A percentile compares a stretch with the other conserved stretches of the same genome.
Conservation (phyloP, 169 alveolate species). For the Babesia bigemina region DNA sequence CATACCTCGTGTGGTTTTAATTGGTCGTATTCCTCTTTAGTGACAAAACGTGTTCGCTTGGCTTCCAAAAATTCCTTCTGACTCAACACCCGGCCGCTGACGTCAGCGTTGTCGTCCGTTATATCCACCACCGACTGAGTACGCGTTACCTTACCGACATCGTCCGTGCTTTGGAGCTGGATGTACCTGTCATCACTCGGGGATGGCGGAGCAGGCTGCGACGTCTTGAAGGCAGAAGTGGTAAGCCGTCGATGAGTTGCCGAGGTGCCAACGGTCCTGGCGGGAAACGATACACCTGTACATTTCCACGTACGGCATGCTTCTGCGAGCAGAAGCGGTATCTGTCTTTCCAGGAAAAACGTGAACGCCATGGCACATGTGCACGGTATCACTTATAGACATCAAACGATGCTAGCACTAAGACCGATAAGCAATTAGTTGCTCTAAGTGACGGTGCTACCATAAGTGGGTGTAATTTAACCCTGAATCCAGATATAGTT, state of each 20-base stretch:
- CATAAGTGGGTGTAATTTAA: too few relatives aligned
- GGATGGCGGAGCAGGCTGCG: not conserved
- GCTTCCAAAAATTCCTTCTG: slow-evolving; percentile 36
- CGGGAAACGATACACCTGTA: too few relatives aligned
- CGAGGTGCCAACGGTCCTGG: not conserved
- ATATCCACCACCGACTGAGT: slow-evolving; percentile 46
- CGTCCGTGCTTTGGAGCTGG: not conserved
- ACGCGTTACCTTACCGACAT: not conserved
- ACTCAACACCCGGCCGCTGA: slow-evolving; percentile 23
- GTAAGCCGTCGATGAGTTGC: not conserved
- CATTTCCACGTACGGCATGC: not conserved
- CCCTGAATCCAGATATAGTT: too few relatives aligned
- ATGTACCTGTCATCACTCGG: not conserved
- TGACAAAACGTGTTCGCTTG: slow-evolving; percentile 11
- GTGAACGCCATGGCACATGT: slow-evolving; percentile 24
- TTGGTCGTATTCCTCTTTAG: slow-evolving; percentile 29
- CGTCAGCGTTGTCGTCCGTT: slow-evolving; percentile 38
- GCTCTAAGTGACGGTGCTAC: too few relatives aligned
- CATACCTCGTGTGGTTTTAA: slow-evolving; percentile 63
- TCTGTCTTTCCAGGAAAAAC: slow-evolving; percentile 15
- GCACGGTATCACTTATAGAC: not conserved
- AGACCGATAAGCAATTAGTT: too few relatives aligned
- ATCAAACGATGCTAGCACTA: too few relatives aligned
- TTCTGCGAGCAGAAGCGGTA: not conserved
- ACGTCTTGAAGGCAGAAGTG: too few relatives aligned